Evolutionary conservation across 208 protist species (phyloP).

Genomic region (Leishmania turanica): DNA sequence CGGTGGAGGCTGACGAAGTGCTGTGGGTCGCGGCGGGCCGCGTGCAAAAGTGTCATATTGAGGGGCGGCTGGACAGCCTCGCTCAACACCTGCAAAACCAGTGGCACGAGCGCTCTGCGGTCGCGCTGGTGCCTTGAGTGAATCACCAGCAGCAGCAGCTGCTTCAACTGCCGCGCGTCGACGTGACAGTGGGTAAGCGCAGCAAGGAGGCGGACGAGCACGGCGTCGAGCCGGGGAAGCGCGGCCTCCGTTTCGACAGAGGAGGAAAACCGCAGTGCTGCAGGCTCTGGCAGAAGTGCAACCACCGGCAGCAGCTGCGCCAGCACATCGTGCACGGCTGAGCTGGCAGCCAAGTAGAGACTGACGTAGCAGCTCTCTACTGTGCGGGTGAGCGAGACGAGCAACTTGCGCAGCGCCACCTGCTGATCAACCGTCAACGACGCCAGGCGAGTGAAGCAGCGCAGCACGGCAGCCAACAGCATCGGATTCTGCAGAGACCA

Average conservation of each 20-base stretch:
- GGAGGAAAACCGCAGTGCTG: not conserved
- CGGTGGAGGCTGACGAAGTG: constrained; percentile 42
- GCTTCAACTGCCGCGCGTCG: constrained; percentile 79
- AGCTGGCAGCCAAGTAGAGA: constrained; percentile 61
- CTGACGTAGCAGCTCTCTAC: constrained; percentile 32
- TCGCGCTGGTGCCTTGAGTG: constrained; percentile 39
- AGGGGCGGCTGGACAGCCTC: constrained; percentile 26
- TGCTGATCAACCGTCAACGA: constrained; percentile 17
- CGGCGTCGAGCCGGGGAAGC: constrained; percentile 32
- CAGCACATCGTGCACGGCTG: constrained; percentile 55
- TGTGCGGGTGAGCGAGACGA: constrained; percentile 28
- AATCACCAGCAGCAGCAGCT: constrained; percentile 64
- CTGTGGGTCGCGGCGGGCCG: constrained; percentile 3
- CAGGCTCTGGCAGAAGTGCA: constrained; percentile 11
- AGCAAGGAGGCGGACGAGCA: constrained; percentile 47
- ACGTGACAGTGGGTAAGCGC: constrained; percentile 57
- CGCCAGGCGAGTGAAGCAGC: constrained; percentile 15
- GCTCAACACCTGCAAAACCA: constrained; percentile 67
- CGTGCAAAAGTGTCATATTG: not conserved
- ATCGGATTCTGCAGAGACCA: constrained; percentile 59
- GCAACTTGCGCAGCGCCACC: constrained; percentile 13
- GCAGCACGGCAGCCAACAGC: constrained; percentile 44
- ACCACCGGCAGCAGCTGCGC: constrained; percentile 51
- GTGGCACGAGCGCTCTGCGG: constrained; percentile 39
- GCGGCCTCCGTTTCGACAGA: not conserved